Evolutionary conservation across 1,284 basidiomycete species (phyloP).

Genomic region (Somion occarium): DNA sequence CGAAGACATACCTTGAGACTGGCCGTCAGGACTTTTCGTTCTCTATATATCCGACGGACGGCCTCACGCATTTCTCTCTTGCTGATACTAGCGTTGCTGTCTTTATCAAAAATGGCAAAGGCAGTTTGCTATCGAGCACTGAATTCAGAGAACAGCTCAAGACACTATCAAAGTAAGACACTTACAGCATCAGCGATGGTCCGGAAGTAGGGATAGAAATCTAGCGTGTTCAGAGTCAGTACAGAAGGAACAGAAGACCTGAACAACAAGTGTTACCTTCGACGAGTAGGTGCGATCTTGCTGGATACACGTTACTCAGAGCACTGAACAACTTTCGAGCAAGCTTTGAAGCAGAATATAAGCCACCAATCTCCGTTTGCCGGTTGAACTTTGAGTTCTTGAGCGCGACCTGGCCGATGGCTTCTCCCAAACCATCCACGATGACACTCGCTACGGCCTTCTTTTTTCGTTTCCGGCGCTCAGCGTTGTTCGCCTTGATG

Average conservation of each 20-base stretch:
- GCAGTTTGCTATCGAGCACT: constrained; percentile 50
- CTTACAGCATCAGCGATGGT: constrained; percentile 66
- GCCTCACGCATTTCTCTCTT: constrained; percentile 83
- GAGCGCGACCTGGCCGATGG: constrained; percentile 66
- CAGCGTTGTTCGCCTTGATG: constrained; percentile 20
- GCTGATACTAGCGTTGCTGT: constrained; percentile 78
- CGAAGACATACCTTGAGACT: constrained; percentile 55
- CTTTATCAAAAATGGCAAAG: constrained; percentile 77
- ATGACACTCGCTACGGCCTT: constrained; percentile 60
- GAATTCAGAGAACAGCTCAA: not conserved
- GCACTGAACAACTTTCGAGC: constrained; percentile 72
- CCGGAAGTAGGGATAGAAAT: constrained; percentile 77
- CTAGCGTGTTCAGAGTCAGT: constrained; percentile 25
- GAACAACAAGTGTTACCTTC: constrained; percentile 41
- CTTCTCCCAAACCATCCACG: constrained; percentile 67
- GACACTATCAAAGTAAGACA: no score
- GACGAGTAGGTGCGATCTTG: constrained; percentile 56
- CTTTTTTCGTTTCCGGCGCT: constrained; percentile 38
- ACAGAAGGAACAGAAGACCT: not conserved
- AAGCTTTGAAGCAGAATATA: constrained; percentile 67
- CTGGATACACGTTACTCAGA: constrained; percentile 57
- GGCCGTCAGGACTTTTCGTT: constrained; percentile 69
- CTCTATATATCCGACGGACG: constrained; percentile 78
- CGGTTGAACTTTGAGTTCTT: constrained; percentile 62
- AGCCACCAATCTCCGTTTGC: constrained; percentile 47